Evolutionary conservation across 2,329 filamentous ascomycete genomes (phyloP).

Genomic region (Talaromyces pinophilus): DNA sequence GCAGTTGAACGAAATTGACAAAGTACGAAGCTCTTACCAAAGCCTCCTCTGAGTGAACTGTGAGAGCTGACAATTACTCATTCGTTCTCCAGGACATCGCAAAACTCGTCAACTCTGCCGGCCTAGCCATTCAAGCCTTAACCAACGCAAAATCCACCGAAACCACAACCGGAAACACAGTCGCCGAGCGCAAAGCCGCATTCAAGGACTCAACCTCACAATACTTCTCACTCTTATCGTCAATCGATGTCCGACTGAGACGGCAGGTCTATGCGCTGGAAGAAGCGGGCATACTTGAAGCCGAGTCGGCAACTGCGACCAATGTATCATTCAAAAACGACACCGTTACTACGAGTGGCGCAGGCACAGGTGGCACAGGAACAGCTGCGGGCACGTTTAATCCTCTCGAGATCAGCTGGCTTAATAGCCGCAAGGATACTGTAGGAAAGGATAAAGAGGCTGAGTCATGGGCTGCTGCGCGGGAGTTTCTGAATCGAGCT

Average conservation of each 20-base stretch:
- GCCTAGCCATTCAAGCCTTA: slow-evolving; percentile 64
- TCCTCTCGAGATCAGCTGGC: slow-evolving; percentile 79
- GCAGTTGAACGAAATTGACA: slow-evolving; percentile 78
- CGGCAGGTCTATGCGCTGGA: slow-evolving; percentile 77
- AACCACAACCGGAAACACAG: slow-evolving; percentile 41
- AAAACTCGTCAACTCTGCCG: slow-evolving; percentile 59
- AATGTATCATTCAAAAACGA: slow-evolving; percentile 28
- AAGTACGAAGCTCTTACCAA: slow-evolving; percentile 44
- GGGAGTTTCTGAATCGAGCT: slow-evolving; percentile 53
- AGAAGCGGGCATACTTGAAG: slow-evolving; percentile 71
- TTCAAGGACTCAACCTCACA: slow-evolving; percentile 58
- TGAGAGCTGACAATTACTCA: background rate
- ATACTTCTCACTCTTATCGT: slow-evolving; percentile 73
- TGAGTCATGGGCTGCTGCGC: slow-evolving; percentile 70
- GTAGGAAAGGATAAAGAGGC: slow-evolving; percentile 81
- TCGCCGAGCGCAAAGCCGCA: slow-evolving; percentile 60
- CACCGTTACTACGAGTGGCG: background rate
- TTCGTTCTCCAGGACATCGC: slow-evolving; percentile 49
- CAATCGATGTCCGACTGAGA: slow-evolving; percentile 72
- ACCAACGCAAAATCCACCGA: slow-evolving; percentile 50
- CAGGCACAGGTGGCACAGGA: slow-evolving; percentile 27
- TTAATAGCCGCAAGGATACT: slow-evolving; percentile 82
- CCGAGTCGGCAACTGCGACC: slow-evolving; percentile 38
- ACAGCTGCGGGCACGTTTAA: slow-evolving; percentile 44
- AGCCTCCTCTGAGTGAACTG: too few relatives aligned